phyloP scores from a whole-genome alignment of 148 eudicot genomes.

The Nepenthes mirabilis region DNA sequence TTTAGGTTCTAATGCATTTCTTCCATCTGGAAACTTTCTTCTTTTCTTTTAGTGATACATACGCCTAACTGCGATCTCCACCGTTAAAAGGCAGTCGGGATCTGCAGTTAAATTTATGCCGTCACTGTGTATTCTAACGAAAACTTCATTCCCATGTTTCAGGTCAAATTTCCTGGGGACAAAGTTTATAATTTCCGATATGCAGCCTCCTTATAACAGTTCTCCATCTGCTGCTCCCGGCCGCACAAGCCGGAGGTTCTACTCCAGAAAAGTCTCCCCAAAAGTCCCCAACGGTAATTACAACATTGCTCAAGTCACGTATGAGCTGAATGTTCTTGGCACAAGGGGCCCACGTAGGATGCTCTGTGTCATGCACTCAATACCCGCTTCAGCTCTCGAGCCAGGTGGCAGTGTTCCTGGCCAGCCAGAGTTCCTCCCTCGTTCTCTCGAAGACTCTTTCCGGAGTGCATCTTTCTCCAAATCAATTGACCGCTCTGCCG shows the following conservation, averaged over 20 bases:
- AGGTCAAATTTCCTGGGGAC: slow-evolving; percentile 91
- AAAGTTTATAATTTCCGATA: slow-evolving; percentile 73
- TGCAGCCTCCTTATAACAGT: slow-evolving; percentile 53
- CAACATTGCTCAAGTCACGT: slow-evolving; percentile 64
- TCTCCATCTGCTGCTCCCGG: slow-evolving; percentile 37
- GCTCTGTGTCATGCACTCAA: slow-evolving; percentile 65
- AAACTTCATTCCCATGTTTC: background rate
- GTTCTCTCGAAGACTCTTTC: slow-evolving; percentile 60
- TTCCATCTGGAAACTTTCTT: too few relatives aligned
- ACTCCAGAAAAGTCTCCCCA: slow-evolving; percentile 71
- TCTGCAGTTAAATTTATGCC: too few relatives aligned
- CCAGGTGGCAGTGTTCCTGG: slow-evolving; percentile 80
- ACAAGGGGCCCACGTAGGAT: slow-evolving; percentile 81
- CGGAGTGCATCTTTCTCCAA: slow-evolving; percentile 56
- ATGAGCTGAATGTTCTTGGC: slow-evolving; percentile 81
- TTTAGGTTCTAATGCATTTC: too few relatives aligned
- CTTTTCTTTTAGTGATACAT: too few relatives aligned
- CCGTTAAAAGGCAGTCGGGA: too few relatives aligned
- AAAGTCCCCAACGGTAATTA: slow-evolving; percentile 68
- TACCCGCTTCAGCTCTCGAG: slow-evolving; percentile 53
- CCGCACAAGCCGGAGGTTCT: slow-evolving; percentile 55
- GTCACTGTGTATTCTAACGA: background rate
- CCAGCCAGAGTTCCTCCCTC: slow-evolving; percentile 56
- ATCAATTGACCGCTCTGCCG: slow-evolving; percentile 34
- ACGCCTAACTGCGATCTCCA: too few relatives aligned